These are phyloP conservation scores for Yarrowia deformans DNA, from an alignment of 805 yeast species.

Conservation along the genomic window DNA sequence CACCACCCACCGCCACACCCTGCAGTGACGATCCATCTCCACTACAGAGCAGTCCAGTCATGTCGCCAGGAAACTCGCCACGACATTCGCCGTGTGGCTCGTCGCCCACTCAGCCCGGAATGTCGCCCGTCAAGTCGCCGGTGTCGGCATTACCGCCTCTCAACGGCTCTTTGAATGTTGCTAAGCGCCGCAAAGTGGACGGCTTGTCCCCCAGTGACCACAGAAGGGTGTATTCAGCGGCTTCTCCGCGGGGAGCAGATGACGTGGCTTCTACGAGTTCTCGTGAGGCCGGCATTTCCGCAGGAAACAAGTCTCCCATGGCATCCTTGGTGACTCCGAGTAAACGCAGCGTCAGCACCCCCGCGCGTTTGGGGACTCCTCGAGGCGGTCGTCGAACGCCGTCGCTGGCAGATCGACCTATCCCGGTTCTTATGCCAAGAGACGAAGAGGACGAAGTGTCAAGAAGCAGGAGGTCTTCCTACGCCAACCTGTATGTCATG, in stretches of 20 bases:
- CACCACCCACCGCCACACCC: neutral
- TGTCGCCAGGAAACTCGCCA: constrained; percentile 14
- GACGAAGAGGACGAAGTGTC: constrained; percentile 15
- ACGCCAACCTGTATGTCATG: neutral
- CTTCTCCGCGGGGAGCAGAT: neutral
- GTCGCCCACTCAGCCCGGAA: constrained; percentile 18
- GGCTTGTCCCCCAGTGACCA: constrained; percentile 1
- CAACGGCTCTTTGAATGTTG: constrained; percentile 13
- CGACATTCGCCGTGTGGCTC: constrained; percentile 17
- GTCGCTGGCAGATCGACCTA: constrained; percentile 22
- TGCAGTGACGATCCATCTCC: constrained; percentile 24
- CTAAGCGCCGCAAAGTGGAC: constrained; percentile 33
- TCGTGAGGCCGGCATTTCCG: neutral
- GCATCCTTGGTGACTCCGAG: constrained; percentile 13
- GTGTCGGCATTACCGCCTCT: constrained; percentile 25
- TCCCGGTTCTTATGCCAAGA: constrained; percentile 26
- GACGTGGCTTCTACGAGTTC: neutral
- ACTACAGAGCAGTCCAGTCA: neutral
- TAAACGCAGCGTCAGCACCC: constrained; percentile 25
- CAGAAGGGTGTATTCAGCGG: neutral
- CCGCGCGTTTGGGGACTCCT: constrained; percentile 18
- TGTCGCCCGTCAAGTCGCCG: constrained; percentile 34
- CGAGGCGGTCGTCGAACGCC: constrained; percentile 24
- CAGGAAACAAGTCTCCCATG: neutral
- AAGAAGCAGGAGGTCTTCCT: neutral